Evolutionary conservation across 352 stramenopile genomes (phyloP), one percentile per base, ranked within the genome.

Genomic region (Phytophthora melonis): DNA sequence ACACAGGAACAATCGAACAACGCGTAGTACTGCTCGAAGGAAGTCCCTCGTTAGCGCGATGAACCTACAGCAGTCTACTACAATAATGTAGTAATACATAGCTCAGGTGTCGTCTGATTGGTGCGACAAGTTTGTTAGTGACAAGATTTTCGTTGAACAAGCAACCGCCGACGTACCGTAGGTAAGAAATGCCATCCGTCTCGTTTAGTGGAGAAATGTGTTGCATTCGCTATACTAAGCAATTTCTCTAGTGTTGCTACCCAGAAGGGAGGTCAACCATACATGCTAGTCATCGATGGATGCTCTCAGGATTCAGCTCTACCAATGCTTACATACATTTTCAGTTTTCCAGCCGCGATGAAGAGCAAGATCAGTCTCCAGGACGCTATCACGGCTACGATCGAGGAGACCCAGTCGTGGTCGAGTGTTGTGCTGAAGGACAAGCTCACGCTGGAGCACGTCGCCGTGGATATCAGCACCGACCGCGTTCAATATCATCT

Each of bases 401-500:
- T 72, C 8, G 71, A 74, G 34, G 73, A 88, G 41, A 79, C 74
- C 30, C 83, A 88, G 58, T 58, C 72, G 10, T 91, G 82, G 84
- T 80, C 66, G 14, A 86, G 80, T 66, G 58, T 79, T 32, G 75
- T 87, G 59, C 62, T 80, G 25, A 75, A 70, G 13, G 80, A 88
- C 59, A 75, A 58, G 7, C 55, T 91, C 18, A 79, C 64, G 21
- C 50, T 89, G 4, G 80, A 89, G 41, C 81, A 88, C 49, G 82
- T 72, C 1, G 76, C 80, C 4, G 74, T 88, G 32, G 79, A 89
- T 50, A 89, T 82, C 43, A 59, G 60, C 50, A 81, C 81, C 5
- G 71, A 89, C 57, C 79, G 77, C 19, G 59, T 88, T 18, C 63
- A 86, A 18, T 89, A 87, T 53, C 76, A 86, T 25, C 74, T 91